These are phyloP conservation scores for Quercus berberidifolia DNA, from an alignment of 306 rosid species.

Conservation along the genomic window DNA sequence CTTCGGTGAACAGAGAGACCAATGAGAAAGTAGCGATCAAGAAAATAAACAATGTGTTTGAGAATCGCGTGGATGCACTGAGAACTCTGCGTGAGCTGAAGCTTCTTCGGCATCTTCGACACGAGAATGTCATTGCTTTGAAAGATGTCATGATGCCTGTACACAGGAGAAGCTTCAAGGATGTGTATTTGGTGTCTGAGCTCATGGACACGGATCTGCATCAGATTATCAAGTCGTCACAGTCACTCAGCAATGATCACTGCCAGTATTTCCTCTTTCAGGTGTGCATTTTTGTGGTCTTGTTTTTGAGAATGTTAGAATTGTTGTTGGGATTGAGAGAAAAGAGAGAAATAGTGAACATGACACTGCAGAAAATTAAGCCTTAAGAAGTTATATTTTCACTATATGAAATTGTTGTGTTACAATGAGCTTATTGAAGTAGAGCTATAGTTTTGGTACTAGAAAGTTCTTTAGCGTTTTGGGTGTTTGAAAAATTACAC, in stretches of 20 bases:
- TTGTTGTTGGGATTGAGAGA: no score
- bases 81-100: constrained; percentile 84
- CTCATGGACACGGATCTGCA: constrained; percentile 98
- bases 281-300: constrained; percentile 36
- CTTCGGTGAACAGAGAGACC: constrained; percentile 74
- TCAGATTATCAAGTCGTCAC: constrained; percentile 89
- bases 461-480: no score
- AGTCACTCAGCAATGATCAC: constrained; percentile 76
- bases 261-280: constrained; percentile 95
- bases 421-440: no score
- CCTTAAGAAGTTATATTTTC: neutral
- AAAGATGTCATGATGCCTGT: constrained; percentile 91
- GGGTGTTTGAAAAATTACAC: no score
- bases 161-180: constrained; percentile 67
- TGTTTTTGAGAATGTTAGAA: no score
- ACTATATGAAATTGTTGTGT: no score
- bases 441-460: no score
- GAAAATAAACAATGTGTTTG: constrained; percentile 78
- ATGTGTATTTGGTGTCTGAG: constrained; percentile 88
- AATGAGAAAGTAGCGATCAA: constrained; percentile 88
- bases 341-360: no score
- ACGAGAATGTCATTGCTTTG: constrained; percentile 78
- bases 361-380: no score
- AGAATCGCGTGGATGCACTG: constrained; percentile 79
- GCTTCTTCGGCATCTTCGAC: constrained; percentile 84